A percentile compares a stretch with the other conserved stretches of the same genome.
Conservation (phyloP, 306 rosid species). For the Malus orientalis region DNA sequence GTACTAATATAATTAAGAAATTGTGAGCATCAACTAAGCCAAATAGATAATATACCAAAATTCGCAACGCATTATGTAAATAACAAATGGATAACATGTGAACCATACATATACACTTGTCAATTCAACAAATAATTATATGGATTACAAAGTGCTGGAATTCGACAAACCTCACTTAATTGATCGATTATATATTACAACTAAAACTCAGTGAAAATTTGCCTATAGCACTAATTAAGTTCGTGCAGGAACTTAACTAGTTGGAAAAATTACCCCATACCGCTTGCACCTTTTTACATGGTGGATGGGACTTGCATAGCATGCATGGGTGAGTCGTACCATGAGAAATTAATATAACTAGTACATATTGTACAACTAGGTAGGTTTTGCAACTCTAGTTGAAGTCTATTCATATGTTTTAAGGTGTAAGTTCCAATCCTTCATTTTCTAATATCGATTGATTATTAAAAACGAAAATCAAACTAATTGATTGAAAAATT, state of each 20-base stretch:
- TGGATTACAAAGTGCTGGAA: not conserved
- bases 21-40: not conserved
- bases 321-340: not conserved
- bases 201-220: not conserved
- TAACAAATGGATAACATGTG: not conserved
- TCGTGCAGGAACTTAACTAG: not conserved
- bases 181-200: not conserved
- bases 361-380: not conserved
- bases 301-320: not conserved
- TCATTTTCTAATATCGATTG: not conserved
- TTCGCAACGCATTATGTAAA: not conserved
- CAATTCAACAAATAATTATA: not conserved
- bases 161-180: not conserved
- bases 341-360: not conserved
- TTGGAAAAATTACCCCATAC: not conserved
- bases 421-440: not conserved
- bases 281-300: not conserved
- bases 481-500: not conserved
- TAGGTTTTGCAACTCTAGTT: not conserved
- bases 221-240: not conserved
- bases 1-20: no score
- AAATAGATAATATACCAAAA: not conserved
- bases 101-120: not conserved
- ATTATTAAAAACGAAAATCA: not conserved
- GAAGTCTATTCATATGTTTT: not conserved